A percentile compares a stretch with the other conserved stretches of the same genome.
Conservation (phyloP, 1,139 yeast species). For the Yamadazyma dendronema region DNA sequence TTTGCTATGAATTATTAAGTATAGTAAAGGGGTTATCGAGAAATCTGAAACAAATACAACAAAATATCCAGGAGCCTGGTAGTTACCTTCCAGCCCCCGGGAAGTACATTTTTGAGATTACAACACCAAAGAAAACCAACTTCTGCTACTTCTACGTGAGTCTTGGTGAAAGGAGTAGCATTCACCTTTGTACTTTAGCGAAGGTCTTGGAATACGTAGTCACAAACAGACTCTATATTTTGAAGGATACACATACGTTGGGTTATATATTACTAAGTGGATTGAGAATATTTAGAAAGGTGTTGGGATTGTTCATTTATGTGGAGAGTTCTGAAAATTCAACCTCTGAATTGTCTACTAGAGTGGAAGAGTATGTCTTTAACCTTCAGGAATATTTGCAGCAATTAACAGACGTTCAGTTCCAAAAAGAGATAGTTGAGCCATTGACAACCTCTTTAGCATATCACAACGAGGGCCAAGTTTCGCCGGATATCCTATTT, state of each 20-base stretch:
- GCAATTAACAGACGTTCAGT: not conserved
- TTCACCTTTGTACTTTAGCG: constrained; percentile 33
- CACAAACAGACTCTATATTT: constrained; percentile 39
- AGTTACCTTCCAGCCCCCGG: constrained; percentile 10
- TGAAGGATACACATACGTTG: constrained; percentile 49
- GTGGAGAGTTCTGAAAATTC: constrained; percentile 40
- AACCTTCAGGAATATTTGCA: not conserved
- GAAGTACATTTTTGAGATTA: constrained; percentile 6
- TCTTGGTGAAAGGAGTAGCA: constrained; percentile 45
- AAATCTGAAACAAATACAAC: constrained; percentile 12
- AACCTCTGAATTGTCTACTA: constrained; percentile 33
- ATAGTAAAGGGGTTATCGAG: constrained; percentile 15
- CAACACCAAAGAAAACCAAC: constrained; percentile 2
- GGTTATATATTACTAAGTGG: constrained; percentile 53
- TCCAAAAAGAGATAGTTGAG: not conserved
- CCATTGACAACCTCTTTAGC: not conserved
- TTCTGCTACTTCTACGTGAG: constrained; percentile 43
- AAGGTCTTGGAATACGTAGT: constrained; percentile 45
- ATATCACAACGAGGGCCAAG: not conserved
- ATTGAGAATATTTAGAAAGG: constrained; percentile 44
- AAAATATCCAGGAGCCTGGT: constrained; percentile 8
- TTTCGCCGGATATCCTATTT: constrained; percentile 23
- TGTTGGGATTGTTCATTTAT: constrained; percentile 56
- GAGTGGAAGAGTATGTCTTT: constrained; percentile 41
- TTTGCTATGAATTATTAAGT: constrained; percentile 14